These are phyloP conservation scores for Annona cherimola DNA, from an alignment of 164 flowering plant species.

Conservation along the genomic window DNA sequence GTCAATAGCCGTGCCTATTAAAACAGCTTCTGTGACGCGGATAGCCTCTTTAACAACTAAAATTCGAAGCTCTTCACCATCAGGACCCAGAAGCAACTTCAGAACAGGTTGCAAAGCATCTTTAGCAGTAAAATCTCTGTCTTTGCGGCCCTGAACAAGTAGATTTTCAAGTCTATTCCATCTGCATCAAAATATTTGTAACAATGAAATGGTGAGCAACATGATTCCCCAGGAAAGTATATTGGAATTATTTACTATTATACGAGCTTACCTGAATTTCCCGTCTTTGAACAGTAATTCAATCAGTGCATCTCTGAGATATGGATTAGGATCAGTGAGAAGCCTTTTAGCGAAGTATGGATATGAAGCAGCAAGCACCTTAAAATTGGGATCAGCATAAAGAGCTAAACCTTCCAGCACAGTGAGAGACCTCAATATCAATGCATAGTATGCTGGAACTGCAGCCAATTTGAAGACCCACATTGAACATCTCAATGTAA, in stretches of 20 bases:
- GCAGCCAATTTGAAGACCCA: constrained; percentile 32
- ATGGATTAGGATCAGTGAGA: constrained; percentile 96
- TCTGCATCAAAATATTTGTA: constrained; percentile 31
- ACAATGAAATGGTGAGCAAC: background rate
- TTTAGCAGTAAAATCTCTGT: constrained; percentile 83
- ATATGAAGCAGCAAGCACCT: constrained; percentile 96
- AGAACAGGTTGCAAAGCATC: constrained; percentile 95
- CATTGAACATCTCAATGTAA: too few species aligned
- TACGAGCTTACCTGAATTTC: constrained; percentile 63
- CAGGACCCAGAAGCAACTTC: constrained; percentile 73
- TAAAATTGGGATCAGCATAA: constrained; percentile 95
- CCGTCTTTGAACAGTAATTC: constrained; percentile 97
- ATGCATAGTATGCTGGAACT: constrained; percentile 96
- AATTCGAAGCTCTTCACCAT: constrained; percentile 65
- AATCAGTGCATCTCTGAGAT: constrained; percentile 95
- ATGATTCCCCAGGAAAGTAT: background rate
- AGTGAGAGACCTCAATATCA: constrained; percentile 95
- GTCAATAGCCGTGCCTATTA: constrained; percentile 55
- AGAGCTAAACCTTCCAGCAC: constrained; percentile 97
- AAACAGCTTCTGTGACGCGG: constrained; percentile 76
- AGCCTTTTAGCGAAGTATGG: constrained; percentile 99
- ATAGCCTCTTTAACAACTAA: constrained; percentile 81
- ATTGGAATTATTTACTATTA: background rate
- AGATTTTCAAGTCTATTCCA: constrained; percentile 98
- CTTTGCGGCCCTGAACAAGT: constrained; percentile 82